A percentile compares a stretch with the other conserved stretches of the same genome.
phyloP scores from a whole-genome alignment of 2,329 filamentous ascomycete genomes.

The Cercospora berteroae region DNA sequence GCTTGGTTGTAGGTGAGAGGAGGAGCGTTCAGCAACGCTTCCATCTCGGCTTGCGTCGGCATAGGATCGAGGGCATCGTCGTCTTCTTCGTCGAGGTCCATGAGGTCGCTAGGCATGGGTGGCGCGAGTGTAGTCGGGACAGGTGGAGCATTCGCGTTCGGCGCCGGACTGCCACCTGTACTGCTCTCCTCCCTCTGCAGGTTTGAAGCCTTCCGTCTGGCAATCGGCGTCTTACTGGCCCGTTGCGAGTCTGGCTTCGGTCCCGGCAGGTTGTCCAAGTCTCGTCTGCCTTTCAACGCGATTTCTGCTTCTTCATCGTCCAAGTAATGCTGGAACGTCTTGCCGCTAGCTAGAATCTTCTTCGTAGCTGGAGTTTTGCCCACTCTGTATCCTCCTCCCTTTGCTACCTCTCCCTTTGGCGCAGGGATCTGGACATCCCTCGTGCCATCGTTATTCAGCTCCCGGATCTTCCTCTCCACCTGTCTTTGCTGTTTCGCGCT shows the following conservation, averaged over 20 bases:
- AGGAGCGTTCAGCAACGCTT: slow-evolving; percentile 61
- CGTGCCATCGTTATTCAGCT: slow-evolving; percentile 71
- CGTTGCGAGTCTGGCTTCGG: slow-evolving; percentile 25
- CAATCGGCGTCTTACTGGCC: slow-evolving; percentile 39
- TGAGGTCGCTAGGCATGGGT: slow-evolving; percentile 37
- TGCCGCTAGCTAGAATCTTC: slow-evolving; percentile 75
- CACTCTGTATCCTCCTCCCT: slow-evolving; percentile 40
- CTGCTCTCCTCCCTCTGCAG: slow-evolving; percentile 30
- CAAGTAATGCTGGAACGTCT: slow-evolving; percentile 79
- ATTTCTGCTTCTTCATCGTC: slow-evolving; percentile 71
- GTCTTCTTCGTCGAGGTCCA: slow-evolving; percentile 45
- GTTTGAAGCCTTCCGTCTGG: slow-evolving; percentile 30
- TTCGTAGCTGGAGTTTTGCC: slow-evolving; percentile 69
- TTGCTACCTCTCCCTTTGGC: slow-evolving; percentile 50
- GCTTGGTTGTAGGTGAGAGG: slow-evolving; percentile 68
- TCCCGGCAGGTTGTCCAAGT: slow-evolving; percentile 22
- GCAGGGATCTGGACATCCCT: slow-evolving; percentile 63
- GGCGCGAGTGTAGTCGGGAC: slow-evolving; percentile 18
- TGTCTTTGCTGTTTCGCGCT: slow-evolving; percentile 81
- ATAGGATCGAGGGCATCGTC: slow-evolving; percentile 23
- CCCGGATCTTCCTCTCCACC: slow-evolving; percentile 75
- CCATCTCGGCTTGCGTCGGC: slow-evolving; percentile 53
- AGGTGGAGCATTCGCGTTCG: slow-evolving; percentile 12
- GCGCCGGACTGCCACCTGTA: slow-evolving; percentile 31
- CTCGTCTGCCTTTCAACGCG: slow-evolving; percentile 36